Base-by-base conservation (phyloP, 805 yeast species). In the Candida vartiovaarae region DNA sequence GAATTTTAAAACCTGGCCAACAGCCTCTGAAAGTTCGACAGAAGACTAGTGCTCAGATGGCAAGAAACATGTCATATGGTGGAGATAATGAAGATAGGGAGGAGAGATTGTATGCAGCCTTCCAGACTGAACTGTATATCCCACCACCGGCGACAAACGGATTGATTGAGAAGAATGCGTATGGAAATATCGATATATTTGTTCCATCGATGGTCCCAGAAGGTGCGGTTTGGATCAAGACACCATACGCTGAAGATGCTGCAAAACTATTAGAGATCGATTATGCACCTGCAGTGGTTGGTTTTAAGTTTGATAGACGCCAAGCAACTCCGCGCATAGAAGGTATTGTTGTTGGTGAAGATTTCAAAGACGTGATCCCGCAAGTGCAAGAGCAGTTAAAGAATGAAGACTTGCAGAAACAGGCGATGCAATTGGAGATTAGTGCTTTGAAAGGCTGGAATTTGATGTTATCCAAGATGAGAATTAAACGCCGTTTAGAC, bases 211-310 rank as follows among this genome's bases (percentile, higher is more conserved):
- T 91, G 98, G 65, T 91, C 2, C 99, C 99, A 0, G 71, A 65
- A 15, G 90, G 91, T 24, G 95, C 86, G 7, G 74, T 67, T 8
- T 74, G 86, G 42, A 64, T 89, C 5, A 66, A 72, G 5, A 63
- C 75, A 52, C 71, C 75, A 33, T 62, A 72, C 44, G 78, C 84
- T 0, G 78, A 75, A 33, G 70, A 70, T 39, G 96, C 98, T 0
- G 95, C 95, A 0, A 74, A 74, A 45, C 57, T 79, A 1, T 54
- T 90, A 8, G 78, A 75, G 0, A 71, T 91, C 6, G 95, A 87
- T 51, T 88, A 72, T 65, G 97, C 95, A 0, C 81, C 78, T 39
- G 98, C 97, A 0, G 90, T 89, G 2, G 81, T 82, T 3, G 87
- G 90, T 0, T 91, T 93, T 64, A 93, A 87, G 44, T 93, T 85